Conservation (phyloP, 352 stramenopile genomes). For the Pythium brachiatum region DNA sequence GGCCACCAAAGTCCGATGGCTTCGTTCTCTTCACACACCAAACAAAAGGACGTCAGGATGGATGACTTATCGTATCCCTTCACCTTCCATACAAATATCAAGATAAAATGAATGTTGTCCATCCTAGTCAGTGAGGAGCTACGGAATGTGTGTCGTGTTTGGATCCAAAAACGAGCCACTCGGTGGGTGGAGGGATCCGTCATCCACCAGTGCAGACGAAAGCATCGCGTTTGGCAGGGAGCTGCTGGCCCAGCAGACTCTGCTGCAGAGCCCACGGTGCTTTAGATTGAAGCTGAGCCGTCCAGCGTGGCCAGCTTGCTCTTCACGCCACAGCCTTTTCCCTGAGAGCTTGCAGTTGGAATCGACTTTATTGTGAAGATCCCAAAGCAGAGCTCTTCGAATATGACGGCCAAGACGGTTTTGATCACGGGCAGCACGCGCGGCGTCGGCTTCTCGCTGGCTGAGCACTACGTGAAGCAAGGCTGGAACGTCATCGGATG, state of each 20-base stretch:
- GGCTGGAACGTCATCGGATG: conserved; percentile 29
- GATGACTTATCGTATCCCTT: conserved; percentile 4
- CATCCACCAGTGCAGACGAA: conserved; percentile 10
- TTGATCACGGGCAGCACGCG: conserved; percentile 34
- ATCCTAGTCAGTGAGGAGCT: conserved; percentile 10
- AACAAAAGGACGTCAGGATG: conserved; percentile 15
- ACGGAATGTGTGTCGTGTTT: conserved; percentile 9
- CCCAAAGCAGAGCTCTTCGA: neutral
- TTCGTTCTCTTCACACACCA: conserved; percentile 11
- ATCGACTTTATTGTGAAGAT: neutral
- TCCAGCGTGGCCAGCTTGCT: neutral
- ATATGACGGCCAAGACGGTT: neutral
- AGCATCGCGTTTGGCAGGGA: neutral
- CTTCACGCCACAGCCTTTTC: neutral
- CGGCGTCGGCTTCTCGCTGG: conserved; percentile 31
- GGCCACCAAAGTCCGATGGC: neutral
- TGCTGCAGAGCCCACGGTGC: conserved; percentile 6
- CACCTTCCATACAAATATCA: neutral
- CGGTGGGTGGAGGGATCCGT: neutral
- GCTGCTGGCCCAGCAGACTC: neutral
- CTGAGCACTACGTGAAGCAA: conserved; percentile 26
- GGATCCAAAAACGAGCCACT: conserved; percentile 1
- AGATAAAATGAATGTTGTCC: conserved; percentile 1
- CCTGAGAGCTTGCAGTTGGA: neutral
- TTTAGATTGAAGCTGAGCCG: conserved; percentile 5